Conservation (phyloP, 2,329 filamentous ascomycete species). For the Colletotrichum sp. region DNA sequence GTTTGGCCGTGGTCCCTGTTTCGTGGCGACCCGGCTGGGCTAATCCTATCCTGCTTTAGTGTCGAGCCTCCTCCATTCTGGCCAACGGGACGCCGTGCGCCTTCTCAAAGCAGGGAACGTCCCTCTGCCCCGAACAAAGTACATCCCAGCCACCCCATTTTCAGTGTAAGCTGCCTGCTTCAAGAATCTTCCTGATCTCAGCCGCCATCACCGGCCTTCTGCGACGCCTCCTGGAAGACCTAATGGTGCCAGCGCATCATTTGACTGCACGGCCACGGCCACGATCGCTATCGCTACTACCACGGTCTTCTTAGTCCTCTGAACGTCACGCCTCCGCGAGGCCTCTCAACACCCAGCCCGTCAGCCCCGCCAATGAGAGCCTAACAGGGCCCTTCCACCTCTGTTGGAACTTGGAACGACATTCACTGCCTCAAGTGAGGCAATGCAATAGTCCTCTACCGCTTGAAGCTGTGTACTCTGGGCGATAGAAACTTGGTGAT, state of each 20-base stretch:
- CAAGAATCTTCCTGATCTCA: neutral
- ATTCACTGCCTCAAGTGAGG: neutral
- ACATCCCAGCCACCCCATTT: slow-evolving; percentile 30
- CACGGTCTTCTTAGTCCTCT: neutral
- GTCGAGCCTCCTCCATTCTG: neutral
- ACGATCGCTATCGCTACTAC: neutral
- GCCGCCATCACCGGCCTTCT: neutral
- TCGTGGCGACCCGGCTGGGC: neutral
- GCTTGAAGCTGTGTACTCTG: slow-evolving; percentile 7
- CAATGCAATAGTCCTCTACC: neutral
- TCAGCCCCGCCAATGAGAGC: neutral
- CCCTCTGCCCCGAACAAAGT: neutral
- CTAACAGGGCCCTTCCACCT: neutral
- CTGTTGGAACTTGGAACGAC: neutral
- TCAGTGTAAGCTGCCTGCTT: neutral
- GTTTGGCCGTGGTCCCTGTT: neutral
- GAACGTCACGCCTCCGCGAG: neutral
- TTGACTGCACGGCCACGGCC: neutral
- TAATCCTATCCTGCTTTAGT: neutral
- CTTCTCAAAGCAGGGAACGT: slow-evolving; percentile 17
- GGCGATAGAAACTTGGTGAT: neutral
- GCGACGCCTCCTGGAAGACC: neutral
- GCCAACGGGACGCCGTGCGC: slow-evolving; percentile 11
- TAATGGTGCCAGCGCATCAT: slow-evolving; percentile 24
- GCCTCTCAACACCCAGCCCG: neutral